Evolutionary conservation across 345 rosid genomes (phyloP).

Genomic region (Brassica rapa): DNA sequence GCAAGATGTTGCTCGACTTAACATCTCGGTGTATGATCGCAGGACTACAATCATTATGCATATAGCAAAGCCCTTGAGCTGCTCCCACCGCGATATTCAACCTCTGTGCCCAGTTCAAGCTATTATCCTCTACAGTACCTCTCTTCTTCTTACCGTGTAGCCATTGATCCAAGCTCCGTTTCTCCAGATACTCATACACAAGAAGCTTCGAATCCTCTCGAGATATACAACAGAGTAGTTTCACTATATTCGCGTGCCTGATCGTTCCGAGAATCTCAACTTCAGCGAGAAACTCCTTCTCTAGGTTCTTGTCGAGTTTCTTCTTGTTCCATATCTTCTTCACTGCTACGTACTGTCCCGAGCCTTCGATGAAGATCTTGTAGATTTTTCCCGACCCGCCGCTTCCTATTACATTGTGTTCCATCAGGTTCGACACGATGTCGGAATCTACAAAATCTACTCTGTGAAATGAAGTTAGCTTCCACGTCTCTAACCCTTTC

Average conservation of each 20-base stretch:
- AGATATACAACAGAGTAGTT: constrained; percentile 81
- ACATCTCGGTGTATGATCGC: constrained; percentile 86
- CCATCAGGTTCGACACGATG: constrained; percentile 65
- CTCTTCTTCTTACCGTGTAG: constrained; percentile 60
- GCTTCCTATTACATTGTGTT: constrained; percentile 74
- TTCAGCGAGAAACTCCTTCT: constrained; percentile 79
- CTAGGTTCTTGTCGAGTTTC: constrained; percentile 55
- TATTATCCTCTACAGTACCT: constrained; percentile 12
- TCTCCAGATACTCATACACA: constrained; percentile 90
- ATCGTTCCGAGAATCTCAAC: constrained; percentile 75
- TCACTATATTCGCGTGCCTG: constrained; percentile 82
- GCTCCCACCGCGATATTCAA: constrained; percentile 80
- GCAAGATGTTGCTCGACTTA: constrained; percentile 82
- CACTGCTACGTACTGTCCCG: constrained; percentile 73
- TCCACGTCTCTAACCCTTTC: constrained; percentile 59
- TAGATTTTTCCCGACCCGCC: constrained; percentile 95
- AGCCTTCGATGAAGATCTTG: constrained; percentile 43
- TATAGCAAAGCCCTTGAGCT: constrained; percentile 82
- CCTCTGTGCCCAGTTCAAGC: constrained; percentile 67
- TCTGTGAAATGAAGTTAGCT: constrained; percentile 76
- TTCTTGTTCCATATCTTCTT: constrained; percentile 72
- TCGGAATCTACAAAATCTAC: constrained; percentile 63
- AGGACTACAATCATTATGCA: constrained; percentile 82
- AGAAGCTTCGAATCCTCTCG: constrained; percentile 83
- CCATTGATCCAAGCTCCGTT: constrained; percentile 84